Evolutionary conservation across 768 basidiomycete genomes (phyloP).

Genomic region (Sarcomyxa edulis): DNA sequence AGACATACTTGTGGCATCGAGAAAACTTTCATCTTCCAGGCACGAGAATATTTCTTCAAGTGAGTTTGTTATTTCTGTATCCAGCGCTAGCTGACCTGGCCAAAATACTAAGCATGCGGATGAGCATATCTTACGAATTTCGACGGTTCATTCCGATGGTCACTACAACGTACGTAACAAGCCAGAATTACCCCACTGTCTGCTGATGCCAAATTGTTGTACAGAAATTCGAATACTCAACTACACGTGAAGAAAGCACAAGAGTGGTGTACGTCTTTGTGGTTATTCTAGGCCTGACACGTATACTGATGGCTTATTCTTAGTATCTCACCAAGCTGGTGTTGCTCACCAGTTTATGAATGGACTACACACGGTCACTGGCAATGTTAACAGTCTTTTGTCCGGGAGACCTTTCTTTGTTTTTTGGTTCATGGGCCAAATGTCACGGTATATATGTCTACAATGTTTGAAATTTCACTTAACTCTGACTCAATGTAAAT

Average conservation of each 20-base stretch:
- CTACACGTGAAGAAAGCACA: slow-evolving; percentile 53
- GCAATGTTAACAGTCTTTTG: slow-evolving; percentile 41
- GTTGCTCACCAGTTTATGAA: slow-evolving; percentile 57
- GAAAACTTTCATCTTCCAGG: slow-evolving; percentile 62
- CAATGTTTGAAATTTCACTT: slow-evolving; percentile 6
- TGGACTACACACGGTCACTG: slow-evolving; percentile 58
- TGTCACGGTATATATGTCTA: slow-evolving; percentile 38
- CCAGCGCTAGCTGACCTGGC: slow-evolving; percentile 6
- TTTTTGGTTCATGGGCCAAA: slow-evolving; percentile 75
- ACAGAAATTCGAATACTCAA: slow-evolving; percentile 35
- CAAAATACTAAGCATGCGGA: slow-evolving; percentile 47
- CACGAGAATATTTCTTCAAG: slow-evolving; percentile 76
- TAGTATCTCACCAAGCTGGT: slow-evolving; percentile 57
- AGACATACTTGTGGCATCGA: slow-evolving; percentile 65
- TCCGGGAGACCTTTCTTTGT: slow-evolving; percentile 60
- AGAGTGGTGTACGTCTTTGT: slow-evolving; percentile 56
- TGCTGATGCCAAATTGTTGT: slow-evolving; percentile 1
- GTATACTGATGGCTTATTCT: slow-evolving; percentile 7
- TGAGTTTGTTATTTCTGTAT: slow-evolving; percentile 25
- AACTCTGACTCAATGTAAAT: slow-evolving; percentile 1
- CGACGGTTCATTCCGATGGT: slow-evolving; percentile 59
- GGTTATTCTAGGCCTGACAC: slow-evolving; percentile 4
- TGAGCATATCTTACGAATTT: slow-evolving; percentile 69
- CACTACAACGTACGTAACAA: slow-evolving; percentile 45
- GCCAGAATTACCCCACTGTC: too few relatives aligned